Evolutionary conservation across 371 early-diverging fungal genomes (phyloP).

Genomic region (Mortierella sp.): DNA sequence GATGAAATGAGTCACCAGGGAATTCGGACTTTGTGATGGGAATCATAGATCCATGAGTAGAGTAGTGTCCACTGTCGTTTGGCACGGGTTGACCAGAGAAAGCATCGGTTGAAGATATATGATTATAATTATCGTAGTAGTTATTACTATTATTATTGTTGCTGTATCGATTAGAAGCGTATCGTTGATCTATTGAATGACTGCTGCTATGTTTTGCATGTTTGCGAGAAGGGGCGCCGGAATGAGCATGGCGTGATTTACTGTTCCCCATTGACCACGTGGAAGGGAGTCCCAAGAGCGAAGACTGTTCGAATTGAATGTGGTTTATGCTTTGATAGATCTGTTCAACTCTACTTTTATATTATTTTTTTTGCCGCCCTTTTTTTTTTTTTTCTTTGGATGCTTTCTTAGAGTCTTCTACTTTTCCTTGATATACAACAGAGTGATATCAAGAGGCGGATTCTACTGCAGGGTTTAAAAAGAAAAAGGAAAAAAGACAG

Average conservation of each 20-base stretch:
- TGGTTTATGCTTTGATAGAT: not conserved
- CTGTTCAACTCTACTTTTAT: not conserved
- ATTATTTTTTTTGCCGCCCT: too few species aligned
- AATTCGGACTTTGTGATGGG: slow-evolving; percentile 20
- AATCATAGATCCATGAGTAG: slow-evolving; percentile 30
- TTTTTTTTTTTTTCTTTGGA: too few species aligned
- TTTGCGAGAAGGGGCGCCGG: slow-evolving; percentile 20
- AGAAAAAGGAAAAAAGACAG: too few species aligned
- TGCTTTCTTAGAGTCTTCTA: too few species aligned
- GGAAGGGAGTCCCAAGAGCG: not conserved
- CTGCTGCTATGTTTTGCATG: slow-evolving; percentile 12
- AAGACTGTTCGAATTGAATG: not conserved
- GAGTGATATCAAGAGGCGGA: too few species aligned
- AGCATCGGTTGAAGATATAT: not conserved
- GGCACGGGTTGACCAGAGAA: slow-evolving; percentile 10
- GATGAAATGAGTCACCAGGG: slow-evolving; percentile 14
- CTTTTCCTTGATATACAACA: too few species aligned
- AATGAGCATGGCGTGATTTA: slow-evolving; percentile 44
- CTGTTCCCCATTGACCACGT: slow-evolving; percentile 43
- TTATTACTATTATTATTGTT: slow-evolving; percentile 2
- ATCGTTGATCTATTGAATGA: slow-evolving; percentile 1
- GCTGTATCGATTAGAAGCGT: slow-evolving; percentile 3
- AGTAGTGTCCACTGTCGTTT: slow-evolving; percentile 41
- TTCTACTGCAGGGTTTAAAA: too few species aligned
- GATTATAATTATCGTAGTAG: slow-evolving; percentile 3